Evolutionary conservation across 208 protist species (phyloP).

Genomic region (Leishmania tarentolae): DNA sequence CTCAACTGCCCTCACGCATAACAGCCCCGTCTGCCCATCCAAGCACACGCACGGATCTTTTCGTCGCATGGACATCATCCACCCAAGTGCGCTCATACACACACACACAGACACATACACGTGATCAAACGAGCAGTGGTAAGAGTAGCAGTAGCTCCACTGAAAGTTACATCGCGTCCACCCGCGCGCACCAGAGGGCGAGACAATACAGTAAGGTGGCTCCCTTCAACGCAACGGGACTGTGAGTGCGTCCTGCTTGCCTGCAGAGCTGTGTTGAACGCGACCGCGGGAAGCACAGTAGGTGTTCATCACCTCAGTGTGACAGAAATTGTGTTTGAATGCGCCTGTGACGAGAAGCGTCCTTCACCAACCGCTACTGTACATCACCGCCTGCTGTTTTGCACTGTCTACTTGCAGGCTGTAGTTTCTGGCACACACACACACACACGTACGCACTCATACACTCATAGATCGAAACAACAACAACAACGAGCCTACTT

Average conservation of each 20-base stretch:
- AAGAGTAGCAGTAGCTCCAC: too few species aligned
- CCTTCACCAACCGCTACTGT: background rate
- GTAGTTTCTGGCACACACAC: background rate
- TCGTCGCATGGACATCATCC: too few species aligned
- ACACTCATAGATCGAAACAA: conserved; percentile 6
- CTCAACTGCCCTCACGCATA: background rate
- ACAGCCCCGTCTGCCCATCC: too few species aligned
- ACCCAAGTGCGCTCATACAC: too few species aligned
- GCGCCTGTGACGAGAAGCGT: background rate
- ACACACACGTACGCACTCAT: conserved; percentile 5
- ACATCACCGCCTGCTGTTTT: background rate
- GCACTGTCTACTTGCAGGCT: background rate
- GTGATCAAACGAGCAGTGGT: background rate
- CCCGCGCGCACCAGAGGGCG: background rate
- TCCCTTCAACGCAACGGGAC: background rate
- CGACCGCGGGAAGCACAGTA: background rate
- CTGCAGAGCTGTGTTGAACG: background rate
- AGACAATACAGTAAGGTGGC: background rate
- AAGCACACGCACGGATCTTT: background rate
- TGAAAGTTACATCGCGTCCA: background rate
- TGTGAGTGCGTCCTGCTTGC: background rate
- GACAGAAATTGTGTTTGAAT: background rate
- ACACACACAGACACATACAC: background rate
- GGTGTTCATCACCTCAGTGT: background rate
- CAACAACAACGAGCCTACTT: background rate